Evolutionary conservation across 2,329 filamentous ascomycete genomes (phyloP), one percentile per base, ranked within the genome.

Genomic region (Fusarium decemcellulare): DNA sequence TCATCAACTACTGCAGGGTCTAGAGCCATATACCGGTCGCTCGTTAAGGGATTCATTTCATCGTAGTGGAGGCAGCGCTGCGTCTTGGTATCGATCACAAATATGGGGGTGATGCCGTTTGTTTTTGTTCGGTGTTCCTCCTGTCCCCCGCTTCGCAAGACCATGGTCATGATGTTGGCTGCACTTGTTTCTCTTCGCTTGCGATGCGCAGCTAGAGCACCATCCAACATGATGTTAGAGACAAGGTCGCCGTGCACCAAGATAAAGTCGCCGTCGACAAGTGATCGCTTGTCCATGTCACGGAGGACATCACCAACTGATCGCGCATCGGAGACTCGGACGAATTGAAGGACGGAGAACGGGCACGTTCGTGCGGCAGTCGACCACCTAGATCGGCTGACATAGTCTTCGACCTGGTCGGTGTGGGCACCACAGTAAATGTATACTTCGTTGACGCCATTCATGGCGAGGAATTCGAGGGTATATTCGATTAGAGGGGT

Each of bases 141-240:
- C 8, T 87, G 82, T 47, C 93, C 93, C 9, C 91, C 93, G 77
- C 95, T 92, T 47, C 94, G 88, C 63, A 98, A 83, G 12, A 99
- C 89, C 87, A 98, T 92, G 4, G 96, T 99, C 96, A 99, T 98
- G 81, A 98, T 97, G 39, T 95, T 94, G 78, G 97, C 95, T 75
- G 96, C 95, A 82, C 97, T 94, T 57, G 91, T 90, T 76, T 91
- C 88, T 63, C 94, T 90, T 63, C 96, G 91, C 59, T 91, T 91
- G 65, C 93, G 90, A 79, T 99, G 96, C 56, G 90, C 90, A 4
- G 90, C 89, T 54, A 99, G 83, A 9, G 93, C 92, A 50, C 85
- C 85, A 66, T 95, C 93, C n/a, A 99, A 90, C 16, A 92, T 88
- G 59, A 98, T 84, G 76, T 98, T 98, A 70, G 94, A 93, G 52